Evolutionary conservation across 202 grass and related monocot genomes (phyloP), one percentile per base, ranked within the genome.

Genomic region (Bolboschoenoplectus hybrid): DNA sequence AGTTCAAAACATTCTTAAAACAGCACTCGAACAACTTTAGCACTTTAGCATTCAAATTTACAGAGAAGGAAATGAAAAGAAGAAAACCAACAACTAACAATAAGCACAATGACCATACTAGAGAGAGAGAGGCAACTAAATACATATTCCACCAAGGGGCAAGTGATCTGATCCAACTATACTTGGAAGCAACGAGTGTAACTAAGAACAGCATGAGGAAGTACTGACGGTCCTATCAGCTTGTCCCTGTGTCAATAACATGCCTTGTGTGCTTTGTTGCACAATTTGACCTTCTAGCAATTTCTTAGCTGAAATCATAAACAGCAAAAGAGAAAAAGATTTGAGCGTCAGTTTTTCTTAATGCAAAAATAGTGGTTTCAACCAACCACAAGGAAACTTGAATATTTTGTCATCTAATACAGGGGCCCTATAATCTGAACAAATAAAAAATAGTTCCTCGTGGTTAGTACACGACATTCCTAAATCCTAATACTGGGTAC

Each of bases 121-220:
- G 67, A 75, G 63, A 88, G 56, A 88, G 38, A 4, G 26, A 9
- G 5, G 4, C 56, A 85, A 36, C 51, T 56, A 71, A 80, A 72
- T 84, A 79, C 72, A 82, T 57, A 77, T 44, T 92, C 76, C 47
- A 74, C 66, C 52, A 35, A 79, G 14, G 10, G 26, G 76, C 52
- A 58, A 75, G 20, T 75, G 26, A 60, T 49, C 58, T 80, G 35
- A 62, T 62, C 17, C 5, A 26, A 17, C 69, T 49, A 73, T 49
- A 80, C 7, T 79, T 39, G 14, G 32, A 58, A 58, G 53, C 53
- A 65, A 74, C 53, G 71, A 62, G 80, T 58, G 60, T 61, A 67
- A 63, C 90, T 89, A 95, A 1, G 93, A 89, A 78, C 95, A 98
- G 91, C 95, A 98, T 6, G 95, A 92, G 5, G 87, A 87, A 67